Evolutionary conservation across 2,329 filamentous ascomycete species (phyloP).

Genomic region (Zymoseptoria tritici): DNA sequence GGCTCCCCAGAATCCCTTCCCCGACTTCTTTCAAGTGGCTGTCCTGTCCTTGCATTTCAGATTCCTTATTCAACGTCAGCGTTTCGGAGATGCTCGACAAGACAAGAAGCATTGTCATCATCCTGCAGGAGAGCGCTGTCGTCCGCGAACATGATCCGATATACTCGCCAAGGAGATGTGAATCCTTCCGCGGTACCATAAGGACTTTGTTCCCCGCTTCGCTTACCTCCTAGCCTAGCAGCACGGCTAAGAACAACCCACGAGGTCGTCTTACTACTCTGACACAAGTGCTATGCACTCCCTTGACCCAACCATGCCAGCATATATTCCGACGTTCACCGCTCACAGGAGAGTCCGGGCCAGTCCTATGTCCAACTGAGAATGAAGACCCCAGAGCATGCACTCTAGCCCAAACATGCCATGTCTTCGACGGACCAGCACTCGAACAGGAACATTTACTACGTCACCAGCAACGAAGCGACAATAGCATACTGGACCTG

Average conservation of each 20-base stretch:
- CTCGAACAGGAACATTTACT: background rate
- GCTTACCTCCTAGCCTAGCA: background rate
- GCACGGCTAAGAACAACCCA: background rate
- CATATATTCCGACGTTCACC: too few relatives aligned
- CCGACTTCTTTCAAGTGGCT: too few relatives aligned
- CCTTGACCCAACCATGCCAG: background rate
- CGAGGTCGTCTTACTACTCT: background rate
- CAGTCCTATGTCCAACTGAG: background rate
- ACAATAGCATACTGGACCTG: constrained; percentile 12
- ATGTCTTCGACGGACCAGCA: background rate
- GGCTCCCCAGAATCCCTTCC: too few relatives aligned
- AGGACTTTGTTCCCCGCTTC: background rate
- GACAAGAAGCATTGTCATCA: too few relatives aligned
- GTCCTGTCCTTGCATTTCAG: too few relatives aligned
- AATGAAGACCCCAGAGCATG: background rate
- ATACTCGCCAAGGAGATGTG: background rate
- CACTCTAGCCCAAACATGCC: background rate
- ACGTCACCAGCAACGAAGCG: constrained; percentile 4
- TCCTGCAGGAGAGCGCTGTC: too few relatives aligned
- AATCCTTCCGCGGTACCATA: background rate
- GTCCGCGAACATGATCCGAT: background rate
- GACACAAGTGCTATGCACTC: background rate
- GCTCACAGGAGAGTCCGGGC: too few relatives aligned
- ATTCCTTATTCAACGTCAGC: background rate
- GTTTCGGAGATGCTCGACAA: background rate